These are phyloP conservation scores for Penicillium daleae DNA, from an alignment of 495 filamentous ascomycete genomes.

Conservation along the genomic window DNA sequence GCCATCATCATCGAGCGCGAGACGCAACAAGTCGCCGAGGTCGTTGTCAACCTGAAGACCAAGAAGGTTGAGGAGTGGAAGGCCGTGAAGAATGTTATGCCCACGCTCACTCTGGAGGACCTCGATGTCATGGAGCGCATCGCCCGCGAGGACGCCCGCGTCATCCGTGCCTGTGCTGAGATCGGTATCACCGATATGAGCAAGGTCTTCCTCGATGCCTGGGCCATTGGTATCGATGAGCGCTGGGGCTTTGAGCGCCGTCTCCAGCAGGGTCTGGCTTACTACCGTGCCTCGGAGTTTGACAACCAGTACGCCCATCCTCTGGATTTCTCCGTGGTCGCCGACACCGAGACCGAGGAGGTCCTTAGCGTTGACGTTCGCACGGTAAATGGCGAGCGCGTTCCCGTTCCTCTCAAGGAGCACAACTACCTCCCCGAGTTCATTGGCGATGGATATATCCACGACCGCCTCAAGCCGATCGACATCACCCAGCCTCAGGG, in stretches of 20 bases:
- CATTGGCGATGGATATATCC: conserved; percentile 39
- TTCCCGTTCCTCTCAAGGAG: conserved; percentile 54
- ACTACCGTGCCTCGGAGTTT: conserved; percentile 52
- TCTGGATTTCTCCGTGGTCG: conserved; percentile 41
- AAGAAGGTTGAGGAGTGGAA: conserved; percentile 75
- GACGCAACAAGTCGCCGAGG: conserved; percentile 62
- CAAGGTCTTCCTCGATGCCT: conserved; percentile 77
- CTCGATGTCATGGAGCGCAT: conserved; percentile 80
- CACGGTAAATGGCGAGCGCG: conserved; percentile 72
- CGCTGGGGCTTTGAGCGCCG: conserved; percentile 45
- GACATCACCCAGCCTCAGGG: conserved; percentile 46
- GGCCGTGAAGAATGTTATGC: conserved; percentile 72
- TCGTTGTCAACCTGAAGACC: conserved; percentile 69
- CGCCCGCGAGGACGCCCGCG: conserved; percentile 72
- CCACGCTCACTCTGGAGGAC: conserved; percentile 88
- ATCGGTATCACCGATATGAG: conserved; percentile 86
- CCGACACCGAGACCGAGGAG: conserved; percentile 83
- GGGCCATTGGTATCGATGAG: conserved; percentile 46
- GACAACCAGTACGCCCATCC: conserved; percentile 49
- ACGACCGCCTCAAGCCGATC: conserved; percentile 44
- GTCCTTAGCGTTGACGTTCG: conserved; percentile 90
- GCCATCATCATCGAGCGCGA: conserved; percentile 41
- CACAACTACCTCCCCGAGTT: conserved; percentile 57
- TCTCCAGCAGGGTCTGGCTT: conserved; percentile 45
- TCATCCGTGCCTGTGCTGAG: conserved; percentile 83